A percentile compares a stretch with the other conserved stretches of the same genome.
These are phyloP conservation scores for Arthrobotrys megalospora DNA, from an alignment of 2,329 filamentous ascomycete species.

Conservation along the genomic window DNA sequence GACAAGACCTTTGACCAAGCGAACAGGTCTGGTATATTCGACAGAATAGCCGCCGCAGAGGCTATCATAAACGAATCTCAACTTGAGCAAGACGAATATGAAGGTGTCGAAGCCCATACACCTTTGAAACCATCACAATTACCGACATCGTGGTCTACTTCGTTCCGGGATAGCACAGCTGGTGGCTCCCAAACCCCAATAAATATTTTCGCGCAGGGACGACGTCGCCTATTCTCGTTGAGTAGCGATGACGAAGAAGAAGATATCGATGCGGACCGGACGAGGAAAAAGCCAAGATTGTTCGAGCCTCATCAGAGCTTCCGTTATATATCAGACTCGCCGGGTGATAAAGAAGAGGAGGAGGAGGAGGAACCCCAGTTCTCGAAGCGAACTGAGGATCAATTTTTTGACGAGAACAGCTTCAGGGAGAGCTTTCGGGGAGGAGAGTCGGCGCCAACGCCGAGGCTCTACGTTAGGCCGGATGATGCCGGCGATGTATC, in stretches of 20 bases:
- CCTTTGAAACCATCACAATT: constrained; percentile 40
- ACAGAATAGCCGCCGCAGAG: constrained; percentile 51
- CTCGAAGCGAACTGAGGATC: constrained; percentile 23
- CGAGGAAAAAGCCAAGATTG: constrained; percentile 37
- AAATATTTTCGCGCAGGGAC: constrained; percentile 57
- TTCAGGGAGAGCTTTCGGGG: constrained; percentile 47
- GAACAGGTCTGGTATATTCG: constrained; percentile 38
- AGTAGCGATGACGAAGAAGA: constrained; percentile 56
- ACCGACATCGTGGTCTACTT: constrained; percentile 44
- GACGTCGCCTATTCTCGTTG: constrained; percentile 35
- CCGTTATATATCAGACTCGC: constrained; percentile 51
- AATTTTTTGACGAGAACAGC: constrained; percentile 58
- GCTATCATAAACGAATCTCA: constrained; percentile 52
- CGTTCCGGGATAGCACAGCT: constrained; percentile 31
- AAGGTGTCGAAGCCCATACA: constrained; percentile 17
- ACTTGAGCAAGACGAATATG: constrained; percentile 19
- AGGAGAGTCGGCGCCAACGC: constrained; percentile 26
- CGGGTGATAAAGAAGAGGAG: constrained; percentile 17
- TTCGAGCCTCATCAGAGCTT: constrained; percentile 55
- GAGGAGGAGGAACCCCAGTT: background rate
- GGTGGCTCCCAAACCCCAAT: constrained; percentile 39
- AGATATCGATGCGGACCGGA: constrained; percentile 31
- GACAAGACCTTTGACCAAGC: constrained; percentile 48
- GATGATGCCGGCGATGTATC: constrained; percentile 36
- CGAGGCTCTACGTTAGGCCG: constrained; percentile 43